phyloP scores from a whole-genome alignment of 129 eudicot genomes.

The Rutidosis leptorrhynchoides region DNA sequence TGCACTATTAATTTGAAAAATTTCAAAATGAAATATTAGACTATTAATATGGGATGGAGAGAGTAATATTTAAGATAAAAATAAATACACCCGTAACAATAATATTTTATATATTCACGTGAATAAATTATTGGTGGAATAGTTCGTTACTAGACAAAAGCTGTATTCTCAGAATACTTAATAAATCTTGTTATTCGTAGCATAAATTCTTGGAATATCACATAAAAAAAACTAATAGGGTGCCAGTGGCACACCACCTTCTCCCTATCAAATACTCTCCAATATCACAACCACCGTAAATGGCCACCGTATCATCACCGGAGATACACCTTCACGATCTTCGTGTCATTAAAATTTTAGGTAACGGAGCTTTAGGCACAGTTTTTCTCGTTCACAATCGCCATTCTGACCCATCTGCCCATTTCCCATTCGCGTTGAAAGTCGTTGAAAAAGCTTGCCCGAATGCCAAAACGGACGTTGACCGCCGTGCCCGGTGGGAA shows the following conservation, averaged over 20 bases:
- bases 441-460: slow-evolving; percentile 61
- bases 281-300: slow-evolving; percentile 9
- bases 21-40: no score
- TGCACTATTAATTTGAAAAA: no score
- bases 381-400: slow-evolving; percentile 69
- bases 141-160: slow-evolving; percentile 26
- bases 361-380: slow-evolving; percentile 94
- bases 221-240: slow-evolving; percentile 12
- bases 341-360: slow-evolving; percentile 58
- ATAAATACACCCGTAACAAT: background rate
- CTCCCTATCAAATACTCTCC: slow-evolving; percentile 1
- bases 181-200: slow-evolving; percentile 12
- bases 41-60: no score
- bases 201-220: slow-evolving; percentile 28
- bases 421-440: slow-evolving; percentile 68
- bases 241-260: slow-evolving; percentile 22
- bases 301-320: slow-evolving; percentile 42
- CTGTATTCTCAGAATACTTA: slow-evolving; percentile 17
- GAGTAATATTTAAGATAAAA: no score
- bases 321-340: slow-evolving; percentile 46
- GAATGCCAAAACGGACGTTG: slow-evolving; percentile 36
- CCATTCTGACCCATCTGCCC: slow-evolving; percentile 41
- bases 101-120: no score
- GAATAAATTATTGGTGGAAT: background rate
- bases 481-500: slow-evolving; percentile 93